Conservation (phyloP, 148 eudicot genomes). For the Rhododendron vialii region DNA sequence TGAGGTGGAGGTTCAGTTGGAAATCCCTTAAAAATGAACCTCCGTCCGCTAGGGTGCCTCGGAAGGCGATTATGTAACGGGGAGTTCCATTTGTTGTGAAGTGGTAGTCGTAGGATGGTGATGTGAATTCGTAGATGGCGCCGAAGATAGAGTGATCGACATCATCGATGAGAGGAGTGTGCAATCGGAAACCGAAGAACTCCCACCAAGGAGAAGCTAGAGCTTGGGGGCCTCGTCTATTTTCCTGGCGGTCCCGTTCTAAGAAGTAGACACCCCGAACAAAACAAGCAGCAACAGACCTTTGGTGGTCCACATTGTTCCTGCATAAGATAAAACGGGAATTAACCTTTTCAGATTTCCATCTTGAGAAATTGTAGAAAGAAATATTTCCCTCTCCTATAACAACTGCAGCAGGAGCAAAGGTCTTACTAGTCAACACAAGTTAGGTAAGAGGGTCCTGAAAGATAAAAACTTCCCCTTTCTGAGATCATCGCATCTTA, state of each 20-base stretch:
- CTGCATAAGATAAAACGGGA: conserved; percentile 25
- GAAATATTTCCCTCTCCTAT: not conserved
- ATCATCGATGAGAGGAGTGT: conserved; percentile 61
- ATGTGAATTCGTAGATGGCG: conserved; percentile 60
- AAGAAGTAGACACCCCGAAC: conserved; percentile 76
- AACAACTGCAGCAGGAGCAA: too few relatives aligned
- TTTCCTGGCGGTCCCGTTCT: conserved; percentile 84
- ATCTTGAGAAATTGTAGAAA: not conserved
- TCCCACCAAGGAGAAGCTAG: conserved; percentile 94
- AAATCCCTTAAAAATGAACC: conserved; percentile 65
- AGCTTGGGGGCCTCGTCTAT: conserved; percentile 45
- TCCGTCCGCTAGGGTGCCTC: conserved; percentile 75
- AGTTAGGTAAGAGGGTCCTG: conserved; percentile 65
- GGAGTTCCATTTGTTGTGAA: conserved; percentile 34
- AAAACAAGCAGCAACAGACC: conserved; percentile 77
- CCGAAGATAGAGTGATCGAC: conserved; percentile 72
- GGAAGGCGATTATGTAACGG: conserved; percentile 59
- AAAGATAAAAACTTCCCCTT: conserved; percentile 47
- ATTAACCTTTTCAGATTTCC: not conserved
- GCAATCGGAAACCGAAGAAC: conserved; percentile 51
- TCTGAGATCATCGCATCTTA: conserved; percentile 29
- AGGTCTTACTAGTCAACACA: conserved; percentile 78
- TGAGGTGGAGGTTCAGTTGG: conserved; percentile 58
- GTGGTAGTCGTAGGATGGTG: conserved; percentile 19
- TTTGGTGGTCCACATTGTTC: conserved; percentile 66